These are phyloP conservation scores for Rhynchosporium graminicola DNA, from an alignment of 2,329 filamentous ascomycete genomes.

Conservation along the genomic window DNA sequence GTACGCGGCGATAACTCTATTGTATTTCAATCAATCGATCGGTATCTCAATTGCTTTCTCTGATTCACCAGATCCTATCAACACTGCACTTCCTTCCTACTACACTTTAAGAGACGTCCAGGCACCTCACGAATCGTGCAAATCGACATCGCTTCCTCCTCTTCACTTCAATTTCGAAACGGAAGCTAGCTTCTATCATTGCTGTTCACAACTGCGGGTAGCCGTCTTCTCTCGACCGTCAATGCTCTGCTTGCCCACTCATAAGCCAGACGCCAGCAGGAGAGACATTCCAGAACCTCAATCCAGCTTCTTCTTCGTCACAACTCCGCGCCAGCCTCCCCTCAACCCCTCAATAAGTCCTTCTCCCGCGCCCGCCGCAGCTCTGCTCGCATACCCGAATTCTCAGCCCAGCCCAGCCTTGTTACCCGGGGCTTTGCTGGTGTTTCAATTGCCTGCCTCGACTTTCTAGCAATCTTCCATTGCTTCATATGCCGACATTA, in stretches of 20 bases:
- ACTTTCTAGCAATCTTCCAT: constrained; percentile 31
- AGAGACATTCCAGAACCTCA: constrained; percentile 33
- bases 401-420: constrained; percentile 28
- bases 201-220: constrained; percentile 29
- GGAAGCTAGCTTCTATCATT: constrained; percentile 18
- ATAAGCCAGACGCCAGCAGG: constrained; percentile 19
- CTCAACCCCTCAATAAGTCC: constrained; percentile 3
- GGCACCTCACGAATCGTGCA: background rate
- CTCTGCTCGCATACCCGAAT: constrained; percentile 17
- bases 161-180: constrained; percentile 26
- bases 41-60: constrained; percentile 8
- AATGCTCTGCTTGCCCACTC: constrained; percentile 20
- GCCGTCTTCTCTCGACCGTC: constrained; percentile 29
- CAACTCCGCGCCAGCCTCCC: background rate
- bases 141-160: constrained; percentile 11
- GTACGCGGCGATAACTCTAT: background rate
- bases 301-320: constrained; percentile 22
- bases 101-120: background rate
- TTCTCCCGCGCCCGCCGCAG: constrained; percentile 1
- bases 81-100: constrained; percentile 1
- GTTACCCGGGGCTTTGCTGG: constrained; percentile 28
- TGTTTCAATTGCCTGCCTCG: constrained; percentile 35
- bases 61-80: background rate
- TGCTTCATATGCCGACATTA: constrained; percentile 78
- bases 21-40: constrained; percentile 1